Conservation (phyloP, 192 early-diverging fungal species). For the Gamsiella multidivaricata region DNA sequence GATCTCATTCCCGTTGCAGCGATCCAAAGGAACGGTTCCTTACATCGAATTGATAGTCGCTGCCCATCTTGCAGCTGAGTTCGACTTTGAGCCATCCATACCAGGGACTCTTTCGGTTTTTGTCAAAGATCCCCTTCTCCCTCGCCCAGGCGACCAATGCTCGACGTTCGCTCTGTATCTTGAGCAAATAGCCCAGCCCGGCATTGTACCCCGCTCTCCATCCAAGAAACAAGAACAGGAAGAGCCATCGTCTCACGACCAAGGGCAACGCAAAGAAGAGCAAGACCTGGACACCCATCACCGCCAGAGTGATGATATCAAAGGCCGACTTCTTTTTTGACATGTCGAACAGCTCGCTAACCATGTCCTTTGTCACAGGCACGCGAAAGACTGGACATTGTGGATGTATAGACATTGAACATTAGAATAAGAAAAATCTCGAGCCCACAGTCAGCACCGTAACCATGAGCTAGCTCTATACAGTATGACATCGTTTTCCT, state of each 20-base stretch:
- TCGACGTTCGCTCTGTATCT: slow-evolving; percentile 79
- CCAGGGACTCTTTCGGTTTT: slow-evolving; percentile 58
- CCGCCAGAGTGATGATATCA: slow-evolving; percentile 72
- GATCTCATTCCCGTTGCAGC: not conserved
- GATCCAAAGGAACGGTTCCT: not conserved
- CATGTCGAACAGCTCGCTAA: slow-evolving; percentile 78
- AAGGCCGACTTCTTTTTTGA: slow-evolving; percentile 75
- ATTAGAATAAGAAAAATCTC: not conserved
- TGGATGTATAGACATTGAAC: not conserved
- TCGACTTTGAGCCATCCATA: slow-evolving; percentile 72
- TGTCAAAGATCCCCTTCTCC: slow-evolving; percentile 75
- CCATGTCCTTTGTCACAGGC: slow-evolving; percentile 80
- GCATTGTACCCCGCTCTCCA: slow-evolving; percentile 91
- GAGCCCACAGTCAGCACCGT: slow-evolving; percentile 1
- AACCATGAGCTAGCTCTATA: slow-evolving; percentile 5
- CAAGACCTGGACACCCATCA: slow-evolving; percentile 70
- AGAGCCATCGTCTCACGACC: slow-evolving; percentile 63
- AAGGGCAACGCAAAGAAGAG: slow-evolving; percentile 72
- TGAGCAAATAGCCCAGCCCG: slow-evolving; percentile 85
- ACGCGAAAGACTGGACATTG: slow-evolving; percentile 70
- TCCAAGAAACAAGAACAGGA: slow-evolving; percentile 80
- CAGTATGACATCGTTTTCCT: not conserved
- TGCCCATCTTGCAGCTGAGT: slow-evolving; percentile 81
- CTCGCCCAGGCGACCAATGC: slow-evolving; percentile 77
- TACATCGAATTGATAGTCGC: slow-evolving; percentile 83